A percentile compares a stretch with the other conserved stretches of the same genome.
Conservation (phyloP, 371 early-diverging fungal species). For the Haplosporangium sp. region DNA sequence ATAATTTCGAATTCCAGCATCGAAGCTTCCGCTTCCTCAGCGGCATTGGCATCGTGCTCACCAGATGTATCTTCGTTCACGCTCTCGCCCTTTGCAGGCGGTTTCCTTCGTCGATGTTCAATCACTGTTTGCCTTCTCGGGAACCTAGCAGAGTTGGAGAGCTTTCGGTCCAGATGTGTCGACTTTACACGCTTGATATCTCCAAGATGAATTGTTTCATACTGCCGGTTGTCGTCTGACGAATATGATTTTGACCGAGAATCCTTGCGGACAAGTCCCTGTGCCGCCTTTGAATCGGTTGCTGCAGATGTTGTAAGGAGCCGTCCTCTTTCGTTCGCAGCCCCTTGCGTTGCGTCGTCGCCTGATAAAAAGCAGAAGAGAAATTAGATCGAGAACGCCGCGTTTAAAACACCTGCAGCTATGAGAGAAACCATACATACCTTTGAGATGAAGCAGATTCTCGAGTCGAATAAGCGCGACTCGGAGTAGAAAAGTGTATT, state of each 20-base stretch:
- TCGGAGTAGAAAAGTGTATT: slow-evolving; percentile 89
- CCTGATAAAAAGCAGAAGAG: slow-evolving; percentile 6
- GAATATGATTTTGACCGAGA: slow-evolving; percentile 58
- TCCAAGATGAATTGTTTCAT: slow-evolving; percentile 60
- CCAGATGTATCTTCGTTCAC: slow-evolving; percentile 1
- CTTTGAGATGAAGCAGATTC: slow-evolving; percentile 75
- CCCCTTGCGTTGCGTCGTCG: slow-evolving; percentile 13
- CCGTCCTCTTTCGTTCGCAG: slow-evolving; percentile 37
- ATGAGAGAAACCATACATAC: slow-evolving; percentile 48
- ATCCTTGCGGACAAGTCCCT: slow-evolving; percentile 52
- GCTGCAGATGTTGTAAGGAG: slow-evolving; percentile 26
- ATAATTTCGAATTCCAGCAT: slow-evolving; percentile 50
- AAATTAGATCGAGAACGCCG: no score
- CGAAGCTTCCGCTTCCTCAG: slow-evolving; percentile 14
- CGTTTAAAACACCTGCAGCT: not conserved
- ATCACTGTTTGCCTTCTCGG: slow-evolving; percentile 70
- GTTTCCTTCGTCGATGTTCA: slow-evolving; percentile 57
- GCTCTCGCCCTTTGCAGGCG: slow-evolving; percentile 3
- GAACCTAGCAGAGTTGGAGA: slow-evolving; percentile 67
- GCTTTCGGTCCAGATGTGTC: slow-evolving; percentile 65
- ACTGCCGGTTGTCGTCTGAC: slow-evolving; percentile 56
- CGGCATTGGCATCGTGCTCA: not conserved
- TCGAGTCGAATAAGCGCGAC: slow-evolving; percentile 89
- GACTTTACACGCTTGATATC: slow-evolving; percentile 75
- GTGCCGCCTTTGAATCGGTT: slow-evolving; percentile 1